phyloP scores from a whole-genome alignment of 1,284 basidiomycete genomes.

The Neotropicomus parvogracilis region DNA sequence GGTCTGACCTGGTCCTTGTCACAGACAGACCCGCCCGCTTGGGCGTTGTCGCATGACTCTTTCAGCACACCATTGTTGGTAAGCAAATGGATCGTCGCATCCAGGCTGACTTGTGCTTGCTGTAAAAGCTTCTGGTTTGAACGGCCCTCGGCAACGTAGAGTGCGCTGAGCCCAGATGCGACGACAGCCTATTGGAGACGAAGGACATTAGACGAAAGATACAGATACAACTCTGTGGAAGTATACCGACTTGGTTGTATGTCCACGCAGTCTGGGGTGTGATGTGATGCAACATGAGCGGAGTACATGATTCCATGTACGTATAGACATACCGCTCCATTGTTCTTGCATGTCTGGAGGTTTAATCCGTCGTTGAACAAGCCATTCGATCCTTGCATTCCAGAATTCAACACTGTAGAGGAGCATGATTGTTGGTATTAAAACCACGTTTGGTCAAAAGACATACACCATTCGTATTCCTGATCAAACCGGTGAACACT shows the following conservation, averaged over 20 bases:
- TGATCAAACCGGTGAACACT: conserved; percentile 12
- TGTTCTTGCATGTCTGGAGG: conserved; percentile 41
- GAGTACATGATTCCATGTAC: neutral
- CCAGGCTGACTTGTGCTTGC: conserved; percentile 50
- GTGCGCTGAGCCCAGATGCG: conserved; percentile 47
- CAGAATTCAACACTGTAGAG: conserved; percentile 41
- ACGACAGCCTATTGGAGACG: conserved; percentile 42
- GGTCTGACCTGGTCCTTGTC: conserved; percentile 44
- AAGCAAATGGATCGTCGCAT: conserved; percentile 44
- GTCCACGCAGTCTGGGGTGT: conserved; percentile 48
- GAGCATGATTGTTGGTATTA: neutral
- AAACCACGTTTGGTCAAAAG: neutral
- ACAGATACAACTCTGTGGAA: neutral
- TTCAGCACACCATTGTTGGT: conserved; percentile 42
- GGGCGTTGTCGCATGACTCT: conserved; percentile 51
- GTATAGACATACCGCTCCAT: conserved; percentile 37
- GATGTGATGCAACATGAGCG: conserved; percentile 1
- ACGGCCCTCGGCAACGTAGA: conserved; percentile 39
- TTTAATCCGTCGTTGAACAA: conserved; percentile 52
- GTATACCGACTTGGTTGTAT: conserved; percentile 45
- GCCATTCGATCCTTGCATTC: conserved; percentile 46
- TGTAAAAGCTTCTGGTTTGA: conserved; percentile 37
- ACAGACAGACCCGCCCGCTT: conserved; percentile 38
- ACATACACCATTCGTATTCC: conserved; percentile 49
- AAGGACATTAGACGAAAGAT: neutral